phyloP scores from a whole-genome alignment of 331 rosid species.

The Ulmus americana region DNA sequence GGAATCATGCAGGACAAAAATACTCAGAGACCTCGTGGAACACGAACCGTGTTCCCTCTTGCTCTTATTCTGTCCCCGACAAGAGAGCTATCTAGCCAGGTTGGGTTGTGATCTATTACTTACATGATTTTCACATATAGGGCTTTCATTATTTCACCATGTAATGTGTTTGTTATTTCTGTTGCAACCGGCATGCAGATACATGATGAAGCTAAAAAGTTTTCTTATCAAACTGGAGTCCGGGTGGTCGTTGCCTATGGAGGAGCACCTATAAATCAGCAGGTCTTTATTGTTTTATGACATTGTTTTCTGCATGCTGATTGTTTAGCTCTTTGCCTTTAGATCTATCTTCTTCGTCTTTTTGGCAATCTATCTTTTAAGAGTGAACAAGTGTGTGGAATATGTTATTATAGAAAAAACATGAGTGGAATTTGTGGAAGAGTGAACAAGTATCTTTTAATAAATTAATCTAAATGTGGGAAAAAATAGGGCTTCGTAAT shows the following conservation, averaged over 20 bases:
- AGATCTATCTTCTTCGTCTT: neutral
- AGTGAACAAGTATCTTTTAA: too few species aligned
- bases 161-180: conserved; percentile 1
- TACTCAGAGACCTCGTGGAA: conserved; percentile 63
- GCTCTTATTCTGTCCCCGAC: conserved; percentile 87
- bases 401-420: too few species aligned
- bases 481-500: too few species aligned
- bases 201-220: conserved; percentile 74
- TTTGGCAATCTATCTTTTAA: too few species aligned
- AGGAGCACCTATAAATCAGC: conserved; percentile 74
- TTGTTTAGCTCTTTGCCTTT: conserved; percentile 2
- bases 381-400: too few species aligned
- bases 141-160: neutral
- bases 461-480: too few species aligned
- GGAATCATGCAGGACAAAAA: conserved; percentile 57
- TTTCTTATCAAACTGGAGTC: conserved; percentile 76
- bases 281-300: conserved; percentile 36
- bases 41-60: conserved; percentile 64
- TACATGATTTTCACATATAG: conserved; percentile 8
- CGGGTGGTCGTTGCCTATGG: conserved; percentile 83
- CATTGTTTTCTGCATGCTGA: conserved; percentile 8
- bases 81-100: conserved; percentile 83
- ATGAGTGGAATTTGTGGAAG: too few species aligned
- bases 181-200: conserved; percentile 38
- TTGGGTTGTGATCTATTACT: conserved; percentile 22